phyloP scores from a whole-genome alignment of 2,329 filamentous ascomycete species.

The Sarocladiaceae sp. region DNA sequence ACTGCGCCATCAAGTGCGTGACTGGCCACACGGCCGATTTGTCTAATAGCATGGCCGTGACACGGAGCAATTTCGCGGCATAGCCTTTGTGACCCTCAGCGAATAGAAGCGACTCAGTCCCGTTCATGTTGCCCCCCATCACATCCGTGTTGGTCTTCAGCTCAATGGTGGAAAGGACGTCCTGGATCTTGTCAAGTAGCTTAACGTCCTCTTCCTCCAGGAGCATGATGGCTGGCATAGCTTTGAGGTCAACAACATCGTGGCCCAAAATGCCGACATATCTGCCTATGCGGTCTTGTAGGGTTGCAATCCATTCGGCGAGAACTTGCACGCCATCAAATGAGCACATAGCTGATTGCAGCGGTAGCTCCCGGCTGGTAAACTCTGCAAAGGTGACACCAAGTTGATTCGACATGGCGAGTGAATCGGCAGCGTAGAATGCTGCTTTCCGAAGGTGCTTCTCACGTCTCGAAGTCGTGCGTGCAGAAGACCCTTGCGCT shows the following conservation, averaged over 20 bases:
- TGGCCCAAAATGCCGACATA: constrained; percentile 83
- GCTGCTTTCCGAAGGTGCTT: constrained; percentile 89
- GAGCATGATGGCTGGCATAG: constrained; percentile 82
- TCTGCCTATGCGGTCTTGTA: constrained; percentile 88
- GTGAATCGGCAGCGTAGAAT: constrained; percentile 86
- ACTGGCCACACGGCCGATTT: constrained; percentile 87
- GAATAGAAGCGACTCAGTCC: constrained; percentile 45
- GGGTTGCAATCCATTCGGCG: constrained; percentile 86
- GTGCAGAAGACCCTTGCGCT: not conserved
- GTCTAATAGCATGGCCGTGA: constrained; percentile 81
- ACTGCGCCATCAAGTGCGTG: constrained; percentile 48
- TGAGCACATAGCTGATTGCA: constrained; percentile 85
- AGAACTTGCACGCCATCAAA: constrained; percentile 93
- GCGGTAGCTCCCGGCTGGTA: constrained; percentile 74
- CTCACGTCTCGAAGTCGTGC: constrained; percentile 57
- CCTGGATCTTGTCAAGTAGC: constrained; percentile 73
- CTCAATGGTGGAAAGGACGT: constrained; percentile 71
- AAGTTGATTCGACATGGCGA: constrained; percentile 80
- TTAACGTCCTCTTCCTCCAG: constrained; percentile 89
- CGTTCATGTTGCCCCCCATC: constrained; percentile 39
- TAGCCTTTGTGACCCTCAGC: constrained; percentile 64
- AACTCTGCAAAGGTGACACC: constrained; percentile 82
- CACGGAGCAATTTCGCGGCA: constrained; percentile 74
- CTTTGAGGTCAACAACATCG: constrained; percentile 69
- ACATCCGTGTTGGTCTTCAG: constrained; percentile 62